phyloP scores from a whole-genome alignment of 352 stramenopile species.

The Phytophthora hibernalis region DNA sequence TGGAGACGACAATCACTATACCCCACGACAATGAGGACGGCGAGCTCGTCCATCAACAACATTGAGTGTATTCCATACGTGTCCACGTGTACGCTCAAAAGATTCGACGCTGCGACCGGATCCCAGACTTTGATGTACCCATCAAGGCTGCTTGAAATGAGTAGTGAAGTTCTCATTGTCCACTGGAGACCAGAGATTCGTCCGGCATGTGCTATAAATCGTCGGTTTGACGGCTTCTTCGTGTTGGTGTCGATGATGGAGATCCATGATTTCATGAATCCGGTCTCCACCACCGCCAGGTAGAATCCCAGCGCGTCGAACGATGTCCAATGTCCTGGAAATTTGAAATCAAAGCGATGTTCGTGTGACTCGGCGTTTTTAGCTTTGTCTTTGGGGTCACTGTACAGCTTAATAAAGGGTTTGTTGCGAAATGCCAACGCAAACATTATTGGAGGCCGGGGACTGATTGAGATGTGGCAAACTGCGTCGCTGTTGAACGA shows the following conservation, averaged over 20 bases:
- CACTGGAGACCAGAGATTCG: constrained; percentile 61
- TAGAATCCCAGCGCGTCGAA: constrained; percentile 51
- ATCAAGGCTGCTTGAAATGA: constrained; percentile 59
- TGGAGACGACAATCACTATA: constrained; percentile 57
- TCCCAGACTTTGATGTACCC: constrained; percentile 81
- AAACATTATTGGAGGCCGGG: constrained; percentile 16
- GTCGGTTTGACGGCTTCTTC: constrained; percentile 25
- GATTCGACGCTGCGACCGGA: constrained; percentile 22
- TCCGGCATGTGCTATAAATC: constrained; percentile 64
- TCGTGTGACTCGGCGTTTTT: not conserved
- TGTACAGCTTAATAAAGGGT: constrained; percentile 35
- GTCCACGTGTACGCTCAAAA: constrained; percentile 55
- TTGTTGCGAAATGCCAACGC: constrained; percentile 39
- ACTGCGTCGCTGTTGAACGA: constrained; percentile 27
- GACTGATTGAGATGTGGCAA: constrained; percentile 28
- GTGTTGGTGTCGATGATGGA: constrained; percentile 49
- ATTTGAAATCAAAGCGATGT: constrained; percentile 40
- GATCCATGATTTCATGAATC: constrained; percentile 64
- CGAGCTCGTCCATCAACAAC: constrained; percentile 32
- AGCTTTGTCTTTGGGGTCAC: not conserved
- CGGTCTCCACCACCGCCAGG: constrained; percentile 50
- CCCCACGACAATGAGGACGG: constrained; percentile 40
- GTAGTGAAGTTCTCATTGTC: constrained; percentile 47
- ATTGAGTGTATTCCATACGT: constrained; percentile 51
- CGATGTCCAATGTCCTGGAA: constrained; percentile 45